Conservation (phyloP, 2,329 filamentous ascomycete genomes). For the Akanthomyces dipterigenus region DNA sequence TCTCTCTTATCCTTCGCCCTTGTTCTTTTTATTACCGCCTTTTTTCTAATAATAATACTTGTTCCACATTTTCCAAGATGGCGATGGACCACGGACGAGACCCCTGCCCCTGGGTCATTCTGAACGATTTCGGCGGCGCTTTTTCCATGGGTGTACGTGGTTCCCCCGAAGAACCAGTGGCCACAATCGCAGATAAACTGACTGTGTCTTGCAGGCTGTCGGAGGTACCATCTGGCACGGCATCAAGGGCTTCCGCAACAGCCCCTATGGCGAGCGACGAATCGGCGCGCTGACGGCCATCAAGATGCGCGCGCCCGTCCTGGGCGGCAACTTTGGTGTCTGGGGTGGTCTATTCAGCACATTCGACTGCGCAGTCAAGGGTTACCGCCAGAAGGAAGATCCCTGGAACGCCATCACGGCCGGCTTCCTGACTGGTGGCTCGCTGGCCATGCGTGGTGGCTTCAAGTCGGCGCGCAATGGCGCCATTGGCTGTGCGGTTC, state of each 20-base stretch:
- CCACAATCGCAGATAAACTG: background rate
- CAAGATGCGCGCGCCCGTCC: slow-evolving; percentile 91
- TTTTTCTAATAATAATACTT: slow-evolving; percentile 5
- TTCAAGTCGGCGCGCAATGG: slow-evolving; percentile 89
- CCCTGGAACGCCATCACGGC: slow-evolving; percentile 97
- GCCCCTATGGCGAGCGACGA: slow-evolving; percentile 84
- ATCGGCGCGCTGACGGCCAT: slow-evolving; percentile 95
- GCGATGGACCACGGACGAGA: slow-evolving; percentile 92
- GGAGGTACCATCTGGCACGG: slow-evolving; percentile 90
- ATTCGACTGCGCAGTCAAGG: slow-evolving; percentile 96
- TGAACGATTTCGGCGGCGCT: slow-evolving; percentile 96
- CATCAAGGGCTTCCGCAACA: slow-evolving; percentile 89
- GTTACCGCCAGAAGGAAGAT: slow-evolving; percentile 91
- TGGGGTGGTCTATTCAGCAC: slow-evolving; percentile 96
- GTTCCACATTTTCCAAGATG: slow-evolving; percentile 2
- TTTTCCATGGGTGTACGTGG: slow-evolving; percentile 92
- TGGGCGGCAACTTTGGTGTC: slow-evolving; percentile 96
- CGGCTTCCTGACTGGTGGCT: slow-evolving; percentile 92
- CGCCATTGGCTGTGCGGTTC: slow-evolving; percentile 89
- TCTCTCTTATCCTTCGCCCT: background rate
- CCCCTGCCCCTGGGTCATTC: slow-evolving; percentile 91
- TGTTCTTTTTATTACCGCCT: slow-evolving; percentile 3
- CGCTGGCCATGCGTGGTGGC: slow-evolving; percentile 85
- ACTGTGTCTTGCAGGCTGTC: slow-evolving; percentile 47
- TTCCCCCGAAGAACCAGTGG: background rate